These are phyloP conservation scores for Paratinospora sagittata DNA, from an alignment of 164 flowering plant species.

Conservation along the genomic window DNA sequence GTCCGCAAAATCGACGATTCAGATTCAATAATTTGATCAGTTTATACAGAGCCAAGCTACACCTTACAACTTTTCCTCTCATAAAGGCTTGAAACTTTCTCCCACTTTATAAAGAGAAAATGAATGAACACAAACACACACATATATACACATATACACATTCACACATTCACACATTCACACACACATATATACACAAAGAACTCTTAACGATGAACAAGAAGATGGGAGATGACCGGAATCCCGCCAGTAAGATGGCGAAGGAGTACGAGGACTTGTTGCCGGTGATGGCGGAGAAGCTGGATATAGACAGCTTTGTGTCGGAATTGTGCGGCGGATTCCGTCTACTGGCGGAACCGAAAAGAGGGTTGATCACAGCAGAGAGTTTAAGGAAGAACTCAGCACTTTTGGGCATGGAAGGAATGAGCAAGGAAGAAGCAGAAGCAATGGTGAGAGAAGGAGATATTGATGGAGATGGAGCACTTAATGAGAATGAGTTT, in stretches of 20 bases:
- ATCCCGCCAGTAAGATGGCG: background rate
- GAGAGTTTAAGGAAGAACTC: slow-evolving; percentile 61
- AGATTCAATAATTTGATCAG: background rate
- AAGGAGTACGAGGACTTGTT: slow-evolving; percentile 59
- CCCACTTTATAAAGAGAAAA: background rate
- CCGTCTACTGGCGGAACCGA: slow-evolving; percentile 55
- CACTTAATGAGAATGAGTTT: slow-evolving; percentile 61
- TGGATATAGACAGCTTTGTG: slow-evolving; percentile 63
- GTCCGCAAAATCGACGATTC: background rate
- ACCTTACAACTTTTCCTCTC: background rate
- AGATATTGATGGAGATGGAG: slow-evolving; percentile 86
- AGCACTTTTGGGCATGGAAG: slow-evolving; percentile 58
- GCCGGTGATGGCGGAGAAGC: slow-evolving; percentile 89
- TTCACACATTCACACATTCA: background rate
- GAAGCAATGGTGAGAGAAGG: slow-evolving; percentile 85
- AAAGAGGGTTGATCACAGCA: slow-evolving; percentile 47
- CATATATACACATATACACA: too few relatives aligned
- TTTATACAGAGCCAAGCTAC: background rate
- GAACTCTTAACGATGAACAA: too few relatives aligned
- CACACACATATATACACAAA: background rate
- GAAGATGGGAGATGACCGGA: slow-evolving; percentile 4
- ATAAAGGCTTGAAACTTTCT: background rate
- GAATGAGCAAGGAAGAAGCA: slow-evolving; percentile 63
- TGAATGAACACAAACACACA: background rate
- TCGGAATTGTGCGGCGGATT: slow-evolving; percentile 73